Evolutionary conservation across 148 eudicot species (phyloP).

Genomic region (Heliosperma pusillum): DNA sequence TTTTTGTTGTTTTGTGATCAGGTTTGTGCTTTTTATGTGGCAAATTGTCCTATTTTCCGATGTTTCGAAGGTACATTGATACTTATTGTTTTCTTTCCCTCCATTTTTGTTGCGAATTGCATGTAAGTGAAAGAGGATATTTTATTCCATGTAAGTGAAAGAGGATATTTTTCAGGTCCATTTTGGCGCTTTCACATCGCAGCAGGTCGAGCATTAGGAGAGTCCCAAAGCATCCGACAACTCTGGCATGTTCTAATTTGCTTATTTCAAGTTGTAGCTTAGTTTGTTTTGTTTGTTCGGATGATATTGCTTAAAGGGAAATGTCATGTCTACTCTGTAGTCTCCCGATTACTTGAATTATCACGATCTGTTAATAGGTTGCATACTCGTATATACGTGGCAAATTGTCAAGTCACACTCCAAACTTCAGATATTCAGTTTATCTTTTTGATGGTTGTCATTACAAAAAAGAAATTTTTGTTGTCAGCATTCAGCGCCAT

Average conservation of each 20-base stretch:
- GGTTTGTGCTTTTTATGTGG: conserved; percentile 22
- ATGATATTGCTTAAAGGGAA: neutral
- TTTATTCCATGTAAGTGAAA: neutral
- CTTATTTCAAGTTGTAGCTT: neutral
- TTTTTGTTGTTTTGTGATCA: neutral
- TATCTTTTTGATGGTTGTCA: neutral
- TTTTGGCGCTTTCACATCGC: conserved; percentile 49
- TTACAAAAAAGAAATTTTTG: neutral
- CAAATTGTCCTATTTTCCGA: conserved; percentile 5
- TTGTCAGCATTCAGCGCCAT: neutral
- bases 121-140: neutral
- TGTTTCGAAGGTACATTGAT: conserved; percentile 24
- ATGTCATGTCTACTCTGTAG: neutral
- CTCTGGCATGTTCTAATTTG: conserved; percentile 39
- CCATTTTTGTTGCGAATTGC: neutral
- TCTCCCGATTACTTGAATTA: neutral
- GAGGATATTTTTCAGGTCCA: conserved; percentile 38
- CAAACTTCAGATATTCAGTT: neutral
- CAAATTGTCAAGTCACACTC: neutral
- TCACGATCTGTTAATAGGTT: neutral
- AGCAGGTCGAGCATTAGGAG: conserved; percentile 36
- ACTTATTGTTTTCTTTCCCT: neutral
- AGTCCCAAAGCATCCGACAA: conserved; percentile 32
- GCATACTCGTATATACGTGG: neutral
- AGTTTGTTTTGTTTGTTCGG: neutral